Conservation (phyloP, 2,329 filamentous ascomycete genomes). For the Penicillium expansum region DNA sequence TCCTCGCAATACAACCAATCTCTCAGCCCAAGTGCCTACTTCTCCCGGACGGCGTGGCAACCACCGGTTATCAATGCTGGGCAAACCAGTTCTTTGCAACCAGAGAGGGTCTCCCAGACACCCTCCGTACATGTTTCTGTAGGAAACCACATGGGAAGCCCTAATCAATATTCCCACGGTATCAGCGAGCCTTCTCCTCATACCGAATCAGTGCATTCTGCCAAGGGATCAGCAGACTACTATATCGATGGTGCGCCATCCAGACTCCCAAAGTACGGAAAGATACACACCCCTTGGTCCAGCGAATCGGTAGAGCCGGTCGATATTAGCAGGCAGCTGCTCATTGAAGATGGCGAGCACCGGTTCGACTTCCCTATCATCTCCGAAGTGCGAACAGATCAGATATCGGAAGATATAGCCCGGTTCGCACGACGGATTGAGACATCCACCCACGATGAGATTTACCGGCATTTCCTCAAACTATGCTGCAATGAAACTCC, state of each 20-base stretch:
- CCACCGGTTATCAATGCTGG: constrained; percentile 24
- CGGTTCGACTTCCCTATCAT: constrained; percentile 27
- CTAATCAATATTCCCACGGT: constrained; percentile 18
- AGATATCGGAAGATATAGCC: constrained; percentile 16
- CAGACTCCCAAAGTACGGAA: constrained; percentile 28
- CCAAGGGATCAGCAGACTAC: constrained; percentile 27
- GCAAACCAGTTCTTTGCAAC: constrained; percentile 15
- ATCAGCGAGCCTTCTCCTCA: constrained; percentile 25
- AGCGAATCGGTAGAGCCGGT: constrained; percentile 11
- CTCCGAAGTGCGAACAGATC: constrained; percentile 17
- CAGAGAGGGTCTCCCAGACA: constrained; percentile 19
- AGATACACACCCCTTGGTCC: constrained; percentile 19
- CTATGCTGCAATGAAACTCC: constrained; percentile 33
- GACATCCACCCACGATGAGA: constrained; percentile 26
- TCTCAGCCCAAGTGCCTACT: constrained; percentile 16
- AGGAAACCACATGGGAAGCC: constrained; percentile 20
- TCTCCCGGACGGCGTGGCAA: constrained; percentile 27
- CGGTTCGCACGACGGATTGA: constrained; percentile 20
- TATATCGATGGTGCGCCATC: constrained; percentile 28
- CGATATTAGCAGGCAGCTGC: constrained; percentile 11
- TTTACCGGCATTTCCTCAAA: constrained; percentile 31
- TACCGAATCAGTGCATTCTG: constrained; percentile 18
- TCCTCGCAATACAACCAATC: constrained; percentile 21
- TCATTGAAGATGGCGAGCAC: constrained; percentile 8
- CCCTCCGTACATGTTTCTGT: constrained; percentile 21